Conservation (phyloP, 1,284 basidiomycete genomes). For the Mixia osmundae region DNA sequence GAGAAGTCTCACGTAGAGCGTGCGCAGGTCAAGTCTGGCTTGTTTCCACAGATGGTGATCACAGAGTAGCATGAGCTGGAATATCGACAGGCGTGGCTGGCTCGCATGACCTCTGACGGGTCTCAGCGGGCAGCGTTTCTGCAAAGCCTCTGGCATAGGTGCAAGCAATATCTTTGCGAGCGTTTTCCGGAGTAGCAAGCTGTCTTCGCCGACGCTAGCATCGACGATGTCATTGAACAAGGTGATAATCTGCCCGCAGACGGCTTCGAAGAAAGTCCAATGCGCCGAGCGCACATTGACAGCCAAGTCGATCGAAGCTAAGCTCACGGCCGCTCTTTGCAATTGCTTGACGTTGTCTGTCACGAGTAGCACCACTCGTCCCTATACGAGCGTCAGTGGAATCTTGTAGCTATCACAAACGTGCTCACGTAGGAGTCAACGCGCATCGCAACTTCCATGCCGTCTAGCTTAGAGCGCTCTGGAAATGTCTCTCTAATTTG, state of each 20-base stretch:
- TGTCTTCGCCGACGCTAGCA: constrained; percentile 28
- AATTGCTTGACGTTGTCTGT: constrained; percentile 41
- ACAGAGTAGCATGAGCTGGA: constrained; percentile 3
- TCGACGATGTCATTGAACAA: constrained; percentile 63
- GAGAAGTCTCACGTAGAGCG: constrained; percentile 54
- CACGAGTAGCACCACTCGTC: constrained; percentile 65
- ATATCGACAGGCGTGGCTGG: constrained; percentile 21
- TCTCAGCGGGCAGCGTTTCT: too few species aligned
- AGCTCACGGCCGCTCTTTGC: constrained; percentile 51
- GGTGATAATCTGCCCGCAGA: constrained; percentile 55
- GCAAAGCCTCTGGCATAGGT: constrained; percentile 29
- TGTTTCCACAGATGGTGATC: constrained; percentile 45
- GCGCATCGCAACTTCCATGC: constrained; percentile 36
- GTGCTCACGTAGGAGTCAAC: constrained; percentile 52
- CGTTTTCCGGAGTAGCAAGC: constrained; percentile 40
- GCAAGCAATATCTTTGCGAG: constrained; percentile 46
- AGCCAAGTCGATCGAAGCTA: constrained; percentile 72
- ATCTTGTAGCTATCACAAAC: too few species aligned
- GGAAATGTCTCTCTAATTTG: constrained; percentile 42
- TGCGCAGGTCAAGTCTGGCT: constrained; percentile 50
- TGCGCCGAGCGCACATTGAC: constrained; percentile 71
- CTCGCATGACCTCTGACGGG: background rate
- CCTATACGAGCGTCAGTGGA: too few species aligned
- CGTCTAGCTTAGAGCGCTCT: constrained; percentile 36
- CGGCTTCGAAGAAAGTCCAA: constrained; percentile 74